Base-by-base conservation (phyloP, 257 asterid species). In the Vinca minor region DNA sequence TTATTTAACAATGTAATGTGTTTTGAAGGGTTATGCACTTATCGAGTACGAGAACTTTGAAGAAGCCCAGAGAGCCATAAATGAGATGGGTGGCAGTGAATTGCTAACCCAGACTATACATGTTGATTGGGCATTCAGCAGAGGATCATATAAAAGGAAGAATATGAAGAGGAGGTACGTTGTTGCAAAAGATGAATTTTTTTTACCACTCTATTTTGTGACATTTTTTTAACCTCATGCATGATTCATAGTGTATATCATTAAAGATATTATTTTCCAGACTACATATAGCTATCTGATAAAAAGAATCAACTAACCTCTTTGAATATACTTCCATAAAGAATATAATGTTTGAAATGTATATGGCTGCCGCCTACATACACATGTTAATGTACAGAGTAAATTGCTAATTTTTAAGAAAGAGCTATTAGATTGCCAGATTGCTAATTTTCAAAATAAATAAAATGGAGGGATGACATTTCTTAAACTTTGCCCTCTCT, bases 81-180 rank as follows among this genome's bases (percentile, higher is more conserved):
- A 18, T 14, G 93, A 79, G 70, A 71, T 81, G 87, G 89, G 85
- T 77, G 97, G 94, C 55, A 63, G 79, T 64, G 83, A 91, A 59
- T 76, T 87, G 71, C 87, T 85, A 49, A 78, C 84, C 34, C 93
- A 85, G 74, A 53, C 73, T 69, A 77, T 87, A 69, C 81, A 75
- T 58, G 97, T 91, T 47, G 96, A 84, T 70, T 91, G 98, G 98
- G 96, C 98, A 67, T 91, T 91, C 81, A 91, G 98, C 85, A 88
- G 81, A 76, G 96, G 98, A 32, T 85, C 98, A 56, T 86, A 88
- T 78, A 88, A 80, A 62, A 88, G 92, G 82, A 91, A 86, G 82
- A 88, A 80, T 79, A 54, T 69, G 74, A 84, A 85, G 77, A 79
- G 94, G 78, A 87, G 97, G 97, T 90, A 82, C 57, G 52, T 25